Evolutionary conservation across 2,329 filamentous ascomycete genomes (phyloP), one percentile per base, ranked within the genome.

Genomic region (Magnaporthiopsis incrustans): DNA sequence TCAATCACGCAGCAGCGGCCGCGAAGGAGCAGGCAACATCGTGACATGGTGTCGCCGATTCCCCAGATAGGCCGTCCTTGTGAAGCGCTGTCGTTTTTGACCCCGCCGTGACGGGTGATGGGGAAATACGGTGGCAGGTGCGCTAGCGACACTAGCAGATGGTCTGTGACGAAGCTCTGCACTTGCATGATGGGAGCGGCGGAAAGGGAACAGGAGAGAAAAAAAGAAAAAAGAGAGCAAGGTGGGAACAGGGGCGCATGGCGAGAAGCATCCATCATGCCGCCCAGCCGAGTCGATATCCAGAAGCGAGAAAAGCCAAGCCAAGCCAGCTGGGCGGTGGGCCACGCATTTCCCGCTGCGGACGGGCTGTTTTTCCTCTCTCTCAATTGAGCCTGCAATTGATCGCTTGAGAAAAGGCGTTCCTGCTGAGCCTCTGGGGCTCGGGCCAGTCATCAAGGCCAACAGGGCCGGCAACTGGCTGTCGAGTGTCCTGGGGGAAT

Each of bases 401-500:
- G 33, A 35, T 35, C 11, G 33, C 33, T 35, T 35, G 3, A 35
- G 11, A 35, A 35, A 35, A 14, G 33, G 11, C 11, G 11, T 35
- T 11, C 11, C 33, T 14, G 11, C 33, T 35, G 33, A 14, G 32
- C 32, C 32, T 33, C 32, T 33, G 32, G 11, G 33, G 11, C 33
- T 35, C 53, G 25, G 53, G 53, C 14, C 18, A 56, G 62, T 8
- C 30, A 57, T 7, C 27, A 44, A 8, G 27, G 30, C 35, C 25
- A 63, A 12, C 56, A 60, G 33, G 44, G 58, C 22, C 63, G 12
- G 38, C 38, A 50, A 50, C 38, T 50, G 38, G 38, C 38, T 50
- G 15, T 50, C 38, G 38, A 22, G 4, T 11, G 38, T 18, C 38
- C 38, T 35, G 56, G 57, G 27, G 33, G 30, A 30, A 30, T 30